Conservation (phyloP, 2,329 filamentous ascomycete species). For the Diaporthe destruens region DNA sequence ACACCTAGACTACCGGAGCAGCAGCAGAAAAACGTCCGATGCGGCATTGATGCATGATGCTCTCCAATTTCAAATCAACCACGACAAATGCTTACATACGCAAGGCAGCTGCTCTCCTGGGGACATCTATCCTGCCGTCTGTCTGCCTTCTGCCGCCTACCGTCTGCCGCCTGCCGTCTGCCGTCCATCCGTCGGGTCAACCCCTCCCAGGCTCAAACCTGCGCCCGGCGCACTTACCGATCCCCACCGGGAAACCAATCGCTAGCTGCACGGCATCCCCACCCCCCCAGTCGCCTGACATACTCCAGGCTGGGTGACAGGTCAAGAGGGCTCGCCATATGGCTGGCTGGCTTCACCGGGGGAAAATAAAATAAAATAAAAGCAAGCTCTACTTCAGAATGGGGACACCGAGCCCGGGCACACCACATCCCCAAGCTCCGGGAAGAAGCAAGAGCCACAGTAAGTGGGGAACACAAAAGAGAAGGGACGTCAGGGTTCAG, state of each 20-base stretch:
- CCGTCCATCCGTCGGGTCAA: not conserved
- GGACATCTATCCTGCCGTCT: slow-evolving; percentile 3
- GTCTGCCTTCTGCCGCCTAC: not conserved
- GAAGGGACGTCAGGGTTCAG: not conserved
- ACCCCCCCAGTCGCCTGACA: slow-evolving; percentile 25
- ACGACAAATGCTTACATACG: slow-evolving; percentile 25
- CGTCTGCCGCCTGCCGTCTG: too few relatives aligned
- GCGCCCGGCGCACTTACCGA: slow-evolving; percentile 33
- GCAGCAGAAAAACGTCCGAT: slow-evolving; percentile 24
- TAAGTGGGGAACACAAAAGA: not conserved
- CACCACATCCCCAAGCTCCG: not conserved
- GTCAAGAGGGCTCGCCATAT: not conserved
- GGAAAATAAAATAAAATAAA: too few relatives aligned
- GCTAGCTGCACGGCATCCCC: slow-evolving; percentile 14
- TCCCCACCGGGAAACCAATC: slow-evolving; percentile 25
- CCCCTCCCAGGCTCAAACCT: slow-evolving; percentile 35
- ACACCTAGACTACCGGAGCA: not conserved
- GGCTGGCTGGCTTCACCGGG: not conserved
- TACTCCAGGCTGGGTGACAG: not conserved
- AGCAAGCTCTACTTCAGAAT: not conserved
- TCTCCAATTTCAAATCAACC: slow-evolving; percentile 37
- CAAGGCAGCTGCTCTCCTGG: not conserved
- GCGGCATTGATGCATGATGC: slow-evolving; percentile 41
- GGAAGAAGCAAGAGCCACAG: not conserved
- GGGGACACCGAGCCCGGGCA: slow-evolving; percentile 24